phyloP scores from a whole-genome alignment of 345 rosid genomes.

The Syzygium aqueum region DNA sequence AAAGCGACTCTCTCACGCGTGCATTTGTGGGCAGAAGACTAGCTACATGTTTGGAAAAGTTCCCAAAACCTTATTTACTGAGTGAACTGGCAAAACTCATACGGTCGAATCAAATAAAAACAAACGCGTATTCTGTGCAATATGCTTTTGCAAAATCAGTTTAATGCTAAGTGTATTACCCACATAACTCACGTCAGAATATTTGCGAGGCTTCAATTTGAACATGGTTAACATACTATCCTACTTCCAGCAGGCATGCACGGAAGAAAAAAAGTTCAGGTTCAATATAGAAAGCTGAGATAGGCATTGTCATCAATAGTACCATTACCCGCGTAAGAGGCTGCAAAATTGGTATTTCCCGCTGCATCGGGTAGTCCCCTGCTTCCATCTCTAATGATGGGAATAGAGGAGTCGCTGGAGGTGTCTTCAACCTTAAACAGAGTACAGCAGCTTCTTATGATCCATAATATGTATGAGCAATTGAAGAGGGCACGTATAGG shows the following conservation, averaged over 20 bases:
- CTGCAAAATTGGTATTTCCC: slow-evolving; percentile 40
- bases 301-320: neutral
- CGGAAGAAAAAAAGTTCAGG: neutral
- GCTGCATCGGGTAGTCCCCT: slow-evolving; percentile 20
- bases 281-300: neutral
- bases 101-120: neutral
- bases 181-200: neutral
- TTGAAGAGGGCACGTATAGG: neutral
- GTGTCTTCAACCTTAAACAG: slow-evolving; percentile 46
- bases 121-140: neutral
- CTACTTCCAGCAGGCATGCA: neutral
- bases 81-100: neutral
- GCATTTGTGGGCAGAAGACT: neutral
- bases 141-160: neutral
- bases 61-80: neutral
- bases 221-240: neutral
- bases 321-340: slow-evolving; percentile 36
- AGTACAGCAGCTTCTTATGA: neutral
- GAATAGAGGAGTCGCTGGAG: slow-evolving; percentile 68
- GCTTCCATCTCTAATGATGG: slow-evolving; percentile 69
- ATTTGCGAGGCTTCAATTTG: neutral
- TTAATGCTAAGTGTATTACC: neutral
- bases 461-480: neutral
- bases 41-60: neutral
- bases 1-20: neutral